phyloP scores from a whole-genome alignment of 2,329 filamentous ascomycete species.

The Diaporthe eres region DNA sequence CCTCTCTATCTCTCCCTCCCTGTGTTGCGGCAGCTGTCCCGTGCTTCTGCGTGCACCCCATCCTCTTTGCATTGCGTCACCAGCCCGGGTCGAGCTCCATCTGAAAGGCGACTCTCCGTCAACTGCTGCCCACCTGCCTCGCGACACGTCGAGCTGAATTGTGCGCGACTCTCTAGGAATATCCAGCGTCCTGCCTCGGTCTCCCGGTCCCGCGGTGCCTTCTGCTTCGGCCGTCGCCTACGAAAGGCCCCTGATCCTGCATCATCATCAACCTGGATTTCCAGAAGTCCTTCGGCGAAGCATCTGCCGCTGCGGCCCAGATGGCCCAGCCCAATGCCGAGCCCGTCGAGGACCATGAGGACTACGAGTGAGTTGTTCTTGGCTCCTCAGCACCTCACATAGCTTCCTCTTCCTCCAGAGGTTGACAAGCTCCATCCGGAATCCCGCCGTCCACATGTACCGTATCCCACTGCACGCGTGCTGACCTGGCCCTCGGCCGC shows the following conservation, averaged over 20 bases:
- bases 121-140: background rate
- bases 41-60: conserved; percentile 16
- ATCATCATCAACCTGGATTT: conserved; percentile 73
- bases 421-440: background rate
- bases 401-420: background rate
- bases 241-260: conserved; percentile 40
- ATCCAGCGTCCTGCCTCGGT: background rate
- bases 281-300: conserved; percentile 73
- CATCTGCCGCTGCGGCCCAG: conserved; percentile 76
- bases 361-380: conserved; percentile 70
- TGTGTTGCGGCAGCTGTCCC: conserved; percentile 19
- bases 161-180: conserved; percentile 4
- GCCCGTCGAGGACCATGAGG: conserved; percentile 67
- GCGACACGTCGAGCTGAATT: conserved; percentile 22
- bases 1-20: background rate
- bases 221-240: conserved; percentile 37
- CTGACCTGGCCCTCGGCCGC: conserved; percentile 42
- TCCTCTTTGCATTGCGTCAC: conserved; percentile 41
- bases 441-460: background rate
- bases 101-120: background rate
- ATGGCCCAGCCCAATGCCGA: conserved; percentile 79
- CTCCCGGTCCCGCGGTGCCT: background rate
- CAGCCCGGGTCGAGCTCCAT: background rate
- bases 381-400: background rate
- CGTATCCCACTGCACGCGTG: conserved; percentile 2